Conservation (phyloP, 257 asterid genomes). For the Scutellaria minor region DNA sequence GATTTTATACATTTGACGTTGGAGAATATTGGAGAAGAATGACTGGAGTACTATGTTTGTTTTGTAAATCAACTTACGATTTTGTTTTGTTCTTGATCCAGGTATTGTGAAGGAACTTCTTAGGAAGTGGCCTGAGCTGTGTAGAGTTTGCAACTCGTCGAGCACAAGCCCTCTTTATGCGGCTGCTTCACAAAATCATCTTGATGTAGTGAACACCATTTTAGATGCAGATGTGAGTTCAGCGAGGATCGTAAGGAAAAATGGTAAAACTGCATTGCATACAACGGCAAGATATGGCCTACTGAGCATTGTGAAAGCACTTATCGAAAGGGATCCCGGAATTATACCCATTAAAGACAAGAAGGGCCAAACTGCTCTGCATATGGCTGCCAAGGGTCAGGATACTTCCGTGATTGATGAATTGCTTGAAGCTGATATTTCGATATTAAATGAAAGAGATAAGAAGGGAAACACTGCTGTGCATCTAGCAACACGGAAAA, state of each 20-base stretch:
- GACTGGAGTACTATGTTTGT: background rate
- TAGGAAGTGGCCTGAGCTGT: constrained; percentile 88
- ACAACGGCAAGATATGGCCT: constrained; percentile 90
- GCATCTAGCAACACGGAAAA: constrained; percentile 91
- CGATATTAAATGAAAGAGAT: constrained; percentile 82
- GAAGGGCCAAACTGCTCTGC: constrained; percentile 98
- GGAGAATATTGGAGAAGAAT: too few species aligned
- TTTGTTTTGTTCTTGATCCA: constrained; percentile 41
- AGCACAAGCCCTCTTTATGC: constrained; percentile 96
- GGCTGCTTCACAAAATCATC: constrained; percentile 79
- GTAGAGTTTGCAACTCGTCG: constrained; percentile 82
- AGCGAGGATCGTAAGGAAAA: constrained; percentile 76
- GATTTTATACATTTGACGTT: background rate
- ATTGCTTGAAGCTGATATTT: constrained; percentile 72
- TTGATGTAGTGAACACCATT: constrained; percentile 81
- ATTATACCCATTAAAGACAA: constrained; percentile 80
- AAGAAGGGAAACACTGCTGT: constrained; percentile 93
- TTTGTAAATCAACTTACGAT: background rate
- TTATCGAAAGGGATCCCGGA: constrained; percentile 73
- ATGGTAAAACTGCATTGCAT: constrained; percentile 92
- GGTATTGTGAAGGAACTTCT: constrained; percentile 71
- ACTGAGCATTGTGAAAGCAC: constrained; percentile 67
- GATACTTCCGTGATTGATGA: constrained; percentile 75
- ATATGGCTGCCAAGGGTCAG: constrained; percentile 99
- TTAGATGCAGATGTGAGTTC: constrained; percentile 77